Percentiles rank a stretch among this genome's conserved stretches.
Evolutionary conservation across 176 grass and related monocot genomes (phyloP).

Genomic region (Elaeis guineensis): DNA sequence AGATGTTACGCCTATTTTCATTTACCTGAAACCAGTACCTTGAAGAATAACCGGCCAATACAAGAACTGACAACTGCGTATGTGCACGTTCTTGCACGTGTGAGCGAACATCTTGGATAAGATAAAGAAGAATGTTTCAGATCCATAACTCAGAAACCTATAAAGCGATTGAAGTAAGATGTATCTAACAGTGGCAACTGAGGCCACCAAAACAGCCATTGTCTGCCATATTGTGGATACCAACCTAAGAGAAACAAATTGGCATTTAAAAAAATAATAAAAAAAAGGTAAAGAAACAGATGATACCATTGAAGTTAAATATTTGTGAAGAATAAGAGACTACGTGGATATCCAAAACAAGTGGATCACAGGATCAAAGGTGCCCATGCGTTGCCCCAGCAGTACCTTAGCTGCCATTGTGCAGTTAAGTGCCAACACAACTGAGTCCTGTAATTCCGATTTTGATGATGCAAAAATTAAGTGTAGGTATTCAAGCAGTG

Average conservation of each 20-base stretch:
- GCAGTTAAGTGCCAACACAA: constrained; percentile 87
- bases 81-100: constrained; percentile 63
- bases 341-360: constrained; percentile 52
- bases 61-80: constrained; percentile 73
- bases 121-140: constrained; percentile 29
- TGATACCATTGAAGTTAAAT: not conserved
- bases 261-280: constrained; percentile 11
- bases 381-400: constrained; percentile 25
- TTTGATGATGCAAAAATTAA: constrained; percentile 12
- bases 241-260: constrained; percentile 35
- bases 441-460: constrained; percentile 33
- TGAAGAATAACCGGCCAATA: constrained; percentile 91
- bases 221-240: constrained; percentile 38
- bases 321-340: constrained; percentile 12
- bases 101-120: constrained; percentile 55
- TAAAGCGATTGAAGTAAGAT: constrained; percentile 53
- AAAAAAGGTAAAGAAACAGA: constrained; percentile 14
- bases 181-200: constrained; percentile 53
- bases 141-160: constrained; percentile 38
- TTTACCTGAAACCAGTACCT: constrained; percentile 53
- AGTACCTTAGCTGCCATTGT: constrained; percentile 45
- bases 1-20: not conserved
- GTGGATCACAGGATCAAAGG: constrained; percentile 16
- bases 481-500: constrained; percentile 5
- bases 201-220: constrained; percentile 47